phyloP scores from a whole-genome alignment of 225 moss, liverwort and hornwort species.

The Climacium dendroides region DNA sequence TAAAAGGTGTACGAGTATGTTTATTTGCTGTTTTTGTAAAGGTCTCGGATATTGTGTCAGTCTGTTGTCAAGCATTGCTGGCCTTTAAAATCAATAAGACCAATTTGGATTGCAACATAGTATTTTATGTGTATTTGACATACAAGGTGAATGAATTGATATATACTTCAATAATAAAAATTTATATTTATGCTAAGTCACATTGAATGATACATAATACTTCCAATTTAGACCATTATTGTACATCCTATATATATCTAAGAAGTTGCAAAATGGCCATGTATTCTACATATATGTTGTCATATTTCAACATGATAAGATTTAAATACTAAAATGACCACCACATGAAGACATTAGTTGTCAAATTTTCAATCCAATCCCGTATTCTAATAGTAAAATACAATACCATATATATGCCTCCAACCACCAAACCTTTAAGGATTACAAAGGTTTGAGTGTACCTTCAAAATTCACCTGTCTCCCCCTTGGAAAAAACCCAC shows the following conservation, averaged over 20 bases:
- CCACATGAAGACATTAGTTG: accelerated
- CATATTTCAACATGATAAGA: not conserved
- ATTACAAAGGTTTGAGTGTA: not conserved
- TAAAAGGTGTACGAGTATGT: too few species aligned
- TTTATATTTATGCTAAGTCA: accelerated
- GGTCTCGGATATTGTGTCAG: too few species aligned
- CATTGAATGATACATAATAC: accelerated
- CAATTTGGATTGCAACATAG: not conserved
- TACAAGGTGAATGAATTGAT: not conserved
- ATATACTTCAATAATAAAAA: accelerated
- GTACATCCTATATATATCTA: accelerated
- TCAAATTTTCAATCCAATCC: not conserved
- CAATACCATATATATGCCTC: not conserved
- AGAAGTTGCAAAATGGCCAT: not conserved
- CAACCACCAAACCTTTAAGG: too few species aligned
- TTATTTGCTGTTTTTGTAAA: too few species aligned
- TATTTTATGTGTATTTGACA: not conserved
- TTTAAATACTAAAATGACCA: not conserved
- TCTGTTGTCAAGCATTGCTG: too few species aligned
- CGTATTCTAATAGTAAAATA: not conserved
- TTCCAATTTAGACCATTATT: not conserved
- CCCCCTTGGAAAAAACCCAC: accelerated
- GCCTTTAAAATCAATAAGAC: too few species aligned
- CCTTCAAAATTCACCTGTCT: not conserved
- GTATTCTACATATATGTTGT: accelerated